A percentile compares a stretch with the other conserved stretches of the same genome.
Evolutionary conservation across 2,329 filamentous ascomycete species (phyloP).

Genomic region (Trichoderma cornu-damae): DNA sequence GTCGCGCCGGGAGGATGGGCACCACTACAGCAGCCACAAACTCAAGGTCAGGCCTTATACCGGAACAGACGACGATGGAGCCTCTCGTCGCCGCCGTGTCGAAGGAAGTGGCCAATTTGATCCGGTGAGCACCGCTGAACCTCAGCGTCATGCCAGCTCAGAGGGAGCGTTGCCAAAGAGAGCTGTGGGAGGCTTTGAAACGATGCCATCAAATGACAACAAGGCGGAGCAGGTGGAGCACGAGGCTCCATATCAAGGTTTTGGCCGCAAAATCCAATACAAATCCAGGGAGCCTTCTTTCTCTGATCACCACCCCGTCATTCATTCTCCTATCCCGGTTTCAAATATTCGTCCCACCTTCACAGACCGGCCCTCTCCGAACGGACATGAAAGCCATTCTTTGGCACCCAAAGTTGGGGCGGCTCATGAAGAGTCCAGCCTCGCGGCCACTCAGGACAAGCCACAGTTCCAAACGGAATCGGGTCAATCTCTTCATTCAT

Average conservation of each 20-base stretch:
- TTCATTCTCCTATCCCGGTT: slow-evolving; percentile 20
- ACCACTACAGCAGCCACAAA: not conserved
- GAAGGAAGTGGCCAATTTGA: not conserved
- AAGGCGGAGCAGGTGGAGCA: not conserved
- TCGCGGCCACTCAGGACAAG: not conserved
- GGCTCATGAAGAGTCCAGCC: not conserved
- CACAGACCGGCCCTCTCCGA: not conserved
- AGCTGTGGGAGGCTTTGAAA: not conserved
- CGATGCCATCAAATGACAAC: not conserved
- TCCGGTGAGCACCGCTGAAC: not conserved
- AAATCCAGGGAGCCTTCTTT: not conserved
- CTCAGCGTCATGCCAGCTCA: not conserved
- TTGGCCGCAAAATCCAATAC: not conserved
- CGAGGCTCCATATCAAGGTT: not conserved
- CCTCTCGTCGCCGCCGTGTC: not conserved
- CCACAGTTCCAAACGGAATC: slow-evolving; percentile 10
- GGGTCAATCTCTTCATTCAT: slow-evolving; percentile 11
- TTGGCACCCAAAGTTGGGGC: slow-evolving; percentile 17
- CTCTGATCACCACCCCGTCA: slow-evolving; percentile 12
- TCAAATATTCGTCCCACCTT: slow-evolving; percentile 21
- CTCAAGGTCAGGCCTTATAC: slow-evolving; percentile 15
- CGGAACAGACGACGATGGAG: not conserved
- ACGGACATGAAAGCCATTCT: slow-evolving; percentile 4
- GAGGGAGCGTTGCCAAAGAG: not conserved
- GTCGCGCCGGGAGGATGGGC: not conserved